Evolutionary conservation across 1,284 basidiomycete species (phyloP).

Genomic region (Meripilus lineatus): DNA sequence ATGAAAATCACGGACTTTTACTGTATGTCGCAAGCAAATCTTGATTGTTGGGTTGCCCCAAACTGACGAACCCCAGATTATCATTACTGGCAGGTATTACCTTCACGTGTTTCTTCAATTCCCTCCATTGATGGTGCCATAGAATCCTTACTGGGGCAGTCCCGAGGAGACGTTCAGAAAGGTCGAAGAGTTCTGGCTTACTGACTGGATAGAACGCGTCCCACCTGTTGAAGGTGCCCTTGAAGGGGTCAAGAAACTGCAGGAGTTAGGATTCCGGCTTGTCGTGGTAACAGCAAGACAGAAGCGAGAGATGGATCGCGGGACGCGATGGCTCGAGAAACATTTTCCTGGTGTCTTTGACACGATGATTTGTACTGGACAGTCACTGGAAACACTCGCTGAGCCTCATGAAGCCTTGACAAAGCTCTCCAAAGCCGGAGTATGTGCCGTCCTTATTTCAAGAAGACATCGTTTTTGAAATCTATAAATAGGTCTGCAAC

Average conservation of each 20-base stretch:
- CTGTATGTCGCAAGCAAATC: slow-evolving; percentile 37
- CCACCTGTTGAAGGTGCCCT: slow-evolving; percentile 61
- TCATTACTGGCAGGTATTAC: slow-evolving; percentile 74
- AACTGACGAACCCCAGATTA: slow-evolving; percentile 35
- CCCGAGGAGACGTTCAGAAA: slow-evolving; percentile 56
- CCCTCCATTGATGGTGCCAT: neutral
- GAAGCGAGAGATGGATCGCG: slow-evolving; percentile 51
- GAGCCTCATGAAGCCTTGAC: slow-evolving; percentile 49
- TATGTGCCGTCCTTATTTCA: slow-evolving; percentile 23
- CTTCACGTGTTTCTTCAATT: too few species aligned
- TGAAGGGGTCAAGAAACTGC: slow-evolving; percentile 53
- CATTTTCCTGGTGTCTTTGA: slow-evolving; percentile 69
- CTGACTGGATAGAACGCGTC: slow-evolving; percentile 47
- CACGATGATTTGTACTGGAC: slow-evolving; percentile 70
- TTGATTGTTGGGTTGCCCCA: neutral
- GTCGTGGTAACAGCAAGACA: slow-evolving; percentile 75
- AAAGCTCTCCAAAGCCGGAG: slow-evolving; percentile 67
- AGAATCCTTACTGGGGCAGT: slow-evolving; percentile 57
- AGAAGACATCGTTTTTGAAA: neutral
- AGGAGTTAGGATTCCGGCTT: slow-evolving; percentile 59
- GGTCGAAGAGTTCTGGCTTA: slow-evolving; percentile 55
- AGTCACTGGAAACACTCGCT: slow-evolving; percentile 52
- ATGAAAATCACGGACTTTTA: slow-evolving; percentile 56
- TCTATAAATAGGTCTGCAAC: slow-evolving; percentile 48
- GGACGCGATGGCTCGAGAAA: slow-evolving; percentile 62